Conservation (phyloP, 2,329 filamentous ascomycete species). For the Apiospora hydei region DNA sequence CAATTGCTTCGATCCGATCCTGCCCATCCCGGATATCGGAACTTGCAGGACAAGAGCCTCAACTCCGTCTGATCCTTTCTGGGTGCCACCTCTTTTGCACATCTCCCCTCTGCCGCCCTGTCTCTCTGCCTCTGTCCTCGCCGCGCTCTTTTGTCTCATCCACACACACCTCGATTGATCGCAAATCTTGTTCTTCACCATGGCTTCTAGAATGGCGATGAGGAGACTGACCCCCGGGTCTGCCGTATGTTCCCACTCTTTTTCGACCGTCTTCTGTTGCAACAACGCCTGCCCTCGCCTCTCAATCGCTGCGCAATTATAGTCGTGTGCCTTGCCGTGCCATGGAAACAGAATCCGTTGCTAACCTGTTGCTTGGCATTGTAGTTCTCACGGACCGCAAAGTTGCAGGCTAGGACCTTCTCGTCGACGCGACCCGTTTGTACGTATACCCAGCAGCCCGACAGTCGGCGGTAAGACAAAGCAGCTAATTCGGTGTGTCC, state of each 20-base stretch:
- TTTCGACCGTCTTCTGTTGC: conserved; percentile 22
- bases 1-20: conserved; percentile 17
- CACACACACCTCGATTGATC: conserved; percentile 4
- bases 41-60: conserved; percentile 44
- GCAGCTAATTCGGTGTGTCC: conserved; percentile 31
- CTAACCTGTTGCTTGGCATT: conserved; percentile 8
- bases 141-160: conserved; percentile 24
- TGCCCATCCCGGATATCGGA: conserved; percentile 28
- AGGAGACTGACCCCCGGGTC: conserved; percentile 64
- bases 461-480: background rate
- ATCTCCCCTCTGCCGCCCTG: conserved; percentile 26
- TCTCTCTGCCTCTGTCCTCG: conserved; percentile 24
- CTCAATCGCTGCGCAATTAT: background rate
- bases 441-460: conserved; percentile 51
- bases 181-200: conserved; percentile 40
- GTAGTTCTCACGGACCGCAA: conserved; percentile 70
- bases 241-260: conserved; percentile 55
- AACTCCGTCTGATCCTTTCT: conserved; percentile 16
- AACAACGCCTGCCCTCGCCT: conserved; percentile 16
- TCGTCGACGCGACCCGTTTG: conserved; percentile 84
- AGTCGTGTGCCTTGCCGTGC: background rate
- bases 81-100: conserved; percentile 25
- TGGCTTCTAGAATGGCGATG: conserved; percentile 71
- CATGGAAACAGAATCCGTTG: background rate
- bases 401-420: conserved; percentile 77